A percentile compares a stretch with the other conserved stretches of the same genome.
phyloP scores from a whole-genome alignment of 1,284 basidiomycete species.

The Farysia itapuensis region DNA sequence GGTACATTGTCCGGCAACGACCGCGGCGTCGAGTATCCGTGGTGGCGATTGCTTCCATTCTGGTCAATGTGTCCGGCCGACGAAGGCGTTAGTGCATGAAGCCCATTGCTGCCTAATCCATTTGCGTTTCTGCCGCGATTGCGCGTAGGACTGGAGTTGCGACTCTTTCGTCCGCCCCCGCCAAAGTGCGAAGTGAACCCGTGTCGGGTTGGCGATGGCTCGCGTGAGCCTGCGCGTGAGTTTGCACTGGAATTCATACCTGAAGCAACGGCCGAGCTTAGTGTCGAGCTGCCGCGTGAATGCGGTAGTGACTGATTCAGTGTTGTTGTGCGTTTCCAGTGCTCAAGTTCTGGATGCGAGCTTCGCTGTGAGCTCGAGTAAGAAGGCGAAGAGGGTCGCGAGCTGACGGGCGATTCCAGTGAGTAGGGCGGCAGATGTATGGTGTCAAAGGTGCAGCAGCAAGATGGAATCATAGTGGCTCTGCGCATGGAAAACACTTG shows the following conservation, averaged over 20 bases:
- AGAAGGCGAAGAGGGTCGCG: constrained; percentile 44
- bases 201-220: constrained; percentile 41
- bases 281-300: constrained; percentile 33
- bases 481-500: constrained; percentile 58
- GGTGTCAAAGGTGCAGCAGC: constrained; percentile 53
- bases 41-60: constrained; percentile 24
- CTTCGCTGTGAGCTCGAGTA: constrained; percentile 20
- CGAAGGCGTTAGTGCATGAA: constrained; percentile 36
- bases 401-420: constrained; percentile 45
- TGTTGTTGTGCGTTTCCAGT: constrained; percentile 48
- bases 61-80: constrained; percentile 36
- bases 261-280: constrained; percentile 23
- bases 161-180: constrained; percentile 27
- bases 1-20: constrained; percentile 49
- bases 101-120: constrained; percentile 25
- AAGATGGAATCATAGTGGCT: constrained; percentile 47
- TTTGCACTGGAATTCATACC: constrained; percentile 19
- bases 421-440: constrained; percentile 58
- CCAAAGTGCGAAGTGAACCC: constrained; percentile 36
- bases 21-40: constrained; percentile 38
- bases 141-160: constrained; percentile 35
- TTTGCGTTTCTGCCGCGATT: constrained; percentile 21
- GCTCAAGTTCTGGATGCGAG: constrained; percentile 41
- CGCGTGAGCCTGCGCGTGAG: constrained; percentile 36
- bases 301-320: constrained; percentile 38